Base-by-base conservation (phyloP, 1,139 yeast species). In the Debaryomycetaceae sp. region DNA sequence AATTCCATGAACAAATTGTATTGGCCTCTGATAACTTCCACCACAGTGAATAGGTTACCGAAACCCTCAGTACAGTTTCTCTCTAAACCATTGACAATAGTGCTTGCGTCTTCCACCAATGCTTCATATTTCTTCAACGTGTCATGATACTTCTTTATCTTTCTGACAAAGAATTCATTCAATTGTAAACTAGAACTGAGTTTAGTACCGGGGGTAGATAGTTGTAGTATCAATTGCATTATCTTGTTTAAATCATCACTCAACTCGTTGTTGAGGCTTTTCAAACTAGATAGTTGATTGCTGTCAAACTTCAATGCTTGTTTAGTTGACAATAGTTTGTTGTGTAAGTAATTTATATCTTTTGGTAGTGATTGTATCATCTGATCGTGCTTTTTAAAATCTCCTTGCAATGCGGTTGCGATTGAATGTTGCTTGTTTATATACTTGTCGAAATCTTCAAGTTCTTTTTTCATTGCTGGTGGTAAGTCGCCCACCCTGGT, bases 401-500 rank as follows among this genome's bases (percentile, higher is more conserved):
- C 86, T 23, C 83, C 77, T 50, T 83, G 81, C 48, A 93, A 71
- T 41, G 87, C 87, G 39, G 89, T 93, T 6, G 96, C 85, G 43
- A 87, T 85, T 47, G 85, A 79, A 45, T 86, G 87, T 66, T 93
- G 98, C 36, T 83, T 80, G 53, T 84, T 87, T 50, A 93, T 89
- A 60, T 89, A 91, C 44, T 81, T 80, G 62, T 93, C 96, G 46
- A 91, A 72, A 50, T 83, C 85, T 59, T 89, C 95, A 37, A 93
- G 73, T 60, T 89, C 76, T 45, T 60, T 88, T 55, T 80, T 84
- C 55, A 90, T 90, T 37, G 80, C 74, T 9, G 78, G 80, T 0
- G 98, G 96, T 40, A 93, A 74, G 53, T 91, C 98, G 9, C 87
- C 83, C 3, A 91, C 93, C 44, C 95, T 76, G 0, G 97, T 88